A percentile compares a stretch with the other conserved stretches of the same genome.
phyloP scores from a whole-genome alignment of 2,329 filamentous ascomycete species.

The Penicillium glabrum region DNA sequence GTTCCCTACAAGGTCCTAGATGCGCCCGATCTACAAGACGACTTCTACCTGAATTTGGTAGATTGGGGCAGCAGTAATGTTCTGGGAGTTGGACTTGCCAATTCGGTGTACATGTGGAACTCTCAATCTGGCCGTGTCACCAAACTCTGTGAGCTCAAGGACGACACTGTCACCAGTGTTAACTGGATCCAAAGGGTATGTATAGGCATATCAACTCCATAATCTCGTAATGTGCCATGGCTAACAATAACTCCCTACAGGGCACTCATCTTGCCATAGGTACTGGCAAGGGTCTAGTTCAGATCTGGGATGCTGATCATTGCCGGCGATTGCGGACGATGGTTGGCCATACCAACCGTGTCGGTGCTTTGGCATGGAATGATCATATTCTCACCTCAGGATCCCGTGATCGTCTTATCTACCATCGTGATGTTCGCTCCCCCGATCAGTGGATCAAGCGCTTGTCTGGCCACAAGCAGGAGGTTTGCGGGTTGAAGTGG shows the following conservation, averaged over 20 bases:
- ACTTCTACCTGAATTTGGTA: constrained; percentile 96
- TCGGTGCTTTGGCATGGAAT: constrained; percentile 95
- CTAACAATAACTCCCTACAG: constrained; percentile 28
- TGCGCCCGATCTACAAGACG: constrained; percentile 91
- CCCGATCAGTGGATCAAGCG: constrained; percentile 88
- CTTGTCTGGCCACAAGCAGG: constrained; percentile 92
- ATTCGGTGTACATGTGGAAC: constrained; percentile 98
- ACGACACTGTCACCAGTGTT: constrained; percentile 94
- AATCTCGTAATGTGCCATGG: background rate
- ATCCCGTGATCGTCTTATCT: constrained; percentile 88
- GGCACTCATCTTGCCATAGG: constrained; percentile 95
- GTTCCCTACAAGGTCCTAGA: constrained; percentile 98
- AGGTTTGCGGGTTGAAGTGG: constrained; percentile 96
- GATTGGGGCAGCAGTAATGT: constrained; percentile 98
- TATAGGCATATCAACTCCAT: background rate
- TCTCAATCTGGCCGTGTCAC: constrained; percentile 87
- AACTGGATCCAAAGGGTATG: constrained; percentile 89
- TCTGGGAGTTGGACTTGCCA: constrained; percentile 86
- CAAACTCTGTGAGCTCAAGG: constrained; percentile 86
- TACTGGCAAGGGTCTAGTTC: constrained; percentile 88
- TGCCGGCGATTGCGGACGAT: constrained; percentile 85
- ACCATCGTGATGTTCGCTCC: constrained; percentile 90
- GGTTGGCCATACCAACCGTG: constrained; percentile 91
- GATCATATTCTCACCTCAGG: constrained; percentile 96
- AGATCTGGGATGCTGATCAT: constrained; percentile 95